A percentile compares a stretch with the other conserved stretches of the same genome.
Conservation (phyloP, 768 basidiomycete species). For the Boletellus sp. region DNA sequence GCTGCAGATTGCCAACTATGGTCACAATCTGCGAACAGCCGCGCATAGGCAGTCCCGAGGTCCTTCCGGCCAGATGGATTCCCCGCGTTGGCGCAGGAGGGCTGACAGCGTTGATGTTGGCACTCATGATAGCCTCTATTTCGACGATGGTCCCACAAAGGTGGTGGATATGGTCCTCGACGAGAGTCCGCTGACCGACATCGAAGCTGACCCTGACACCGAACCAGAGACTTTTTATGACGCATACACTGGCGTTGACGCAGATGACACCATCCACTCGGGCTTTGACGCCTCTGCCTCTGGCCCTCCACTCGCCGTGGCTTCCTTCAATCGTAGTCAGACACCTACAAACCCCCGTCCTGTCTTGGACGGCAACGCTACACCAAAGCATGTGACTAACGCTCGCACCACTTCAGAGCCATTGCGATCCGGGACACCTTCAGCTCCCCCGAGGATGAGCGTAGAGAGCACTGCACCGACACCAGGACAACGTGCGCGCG, state of each 20-base stretch:
- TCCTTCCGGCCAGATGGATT: conserved; percentile 21
- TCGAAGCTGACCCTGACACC: conserved; percentile 51
- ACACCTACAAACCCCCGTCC: conserved; percentile 41
- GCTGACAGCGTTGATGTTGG: conserved; percentile 64
- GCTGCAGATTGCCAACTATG: conserved; percentile 85
- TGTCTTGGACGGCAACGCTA: conserved; percentile 34
- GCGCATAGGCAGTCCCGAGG: conserved; percentile 25
- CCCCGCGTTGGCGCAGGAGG: conserved; percentile 44
- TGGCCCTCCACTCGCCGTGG: conserved; percentile 15
- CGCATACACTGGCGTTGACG: conserved; percentile 22
- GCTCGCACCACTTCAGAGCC: conserved; percentile 47
- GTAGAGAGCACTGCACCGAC: conserved; percentile 42
- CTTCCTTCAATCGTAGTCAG: conserved; percentile 36
- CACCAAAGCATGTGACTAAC: conserved; percentile 39
- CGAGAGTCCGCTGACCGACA: conserved; percentile 70
- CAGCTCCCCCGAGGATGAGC: conserved; percentile 33
- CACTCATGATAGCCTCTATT: conserved; percentile 58
- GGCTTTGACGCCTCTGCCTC: conserved; percentile 17
- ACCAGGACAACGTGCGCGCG: conserved; percentile 23
- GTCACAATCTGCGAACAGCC: conserved; percentile 50
- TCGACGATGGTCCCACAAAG: conserved; percentile 55
- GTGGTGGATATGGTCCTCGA: conserved; percentile 61
- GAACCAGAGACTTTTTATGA: conserved; percentile 42
- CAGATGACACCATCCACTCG: conserved; percentile 18
- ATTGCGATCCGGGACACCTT: conserved; percentile 40